A percentile compares a stretch with the other conserved stretches of the same genome.
phyloP scores from a whole-genome alignment of 208 protist genomes.

The Balamuthia mandrillaris region DNA sequence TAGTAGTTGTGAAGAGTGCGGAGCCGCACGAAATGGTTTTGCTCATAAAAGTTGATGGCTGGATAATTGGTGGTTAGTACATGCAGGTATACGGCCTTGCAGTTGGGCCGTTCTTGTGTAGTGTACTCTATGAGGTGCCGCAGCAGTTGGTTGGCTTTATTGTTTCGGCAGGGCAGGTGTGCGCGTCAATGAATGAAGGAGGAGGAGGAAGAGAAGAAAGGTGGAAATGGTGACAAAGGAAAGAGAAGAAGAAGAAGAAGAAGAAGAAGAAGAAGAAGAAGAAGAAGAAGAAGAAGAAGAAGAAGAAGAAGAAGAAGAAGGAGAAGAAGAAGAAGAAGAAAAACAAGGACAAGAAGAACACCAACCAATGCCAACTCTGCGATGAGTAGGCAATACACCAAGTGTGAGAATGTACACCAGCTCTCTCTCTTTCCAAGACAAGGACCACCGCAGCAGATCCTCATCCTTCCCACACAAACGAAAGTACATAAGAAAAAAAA shows the following conservation, averaged over 20 bases:
- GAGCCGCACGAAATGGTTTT: no score
- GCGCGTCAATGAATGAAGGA: no score
- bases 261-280: background rate
- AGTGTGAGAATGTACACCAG: constrained; percentile 4
- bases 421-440: background rate
- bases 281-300: background rate
- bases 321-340: background rate
- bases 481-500: background rate
- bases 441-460: background rate
- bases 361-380: background rate
- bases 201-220: background rate
- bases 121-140: background rate
- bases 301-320: background rate
- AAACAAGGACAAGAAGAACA: background rate
- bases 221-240: background rate
- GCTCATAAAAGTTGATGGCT: background rate
- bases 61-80: background rate
- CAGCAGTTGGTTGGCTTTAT: background rate
- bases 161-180: no score
- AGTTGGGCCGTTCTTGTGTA: background rate
- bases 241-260: background rate
- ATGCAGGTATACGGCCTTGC: constrained; percentile 1
- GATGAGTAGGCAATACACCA: background rate
- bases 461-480: background rate
- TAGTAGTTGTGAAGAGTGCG: no score